These are phyloP conservation scores for Trifolium subterraneum DNA, from an alignment of 306 rosid species.

Conservation along the genomic window DNA sequence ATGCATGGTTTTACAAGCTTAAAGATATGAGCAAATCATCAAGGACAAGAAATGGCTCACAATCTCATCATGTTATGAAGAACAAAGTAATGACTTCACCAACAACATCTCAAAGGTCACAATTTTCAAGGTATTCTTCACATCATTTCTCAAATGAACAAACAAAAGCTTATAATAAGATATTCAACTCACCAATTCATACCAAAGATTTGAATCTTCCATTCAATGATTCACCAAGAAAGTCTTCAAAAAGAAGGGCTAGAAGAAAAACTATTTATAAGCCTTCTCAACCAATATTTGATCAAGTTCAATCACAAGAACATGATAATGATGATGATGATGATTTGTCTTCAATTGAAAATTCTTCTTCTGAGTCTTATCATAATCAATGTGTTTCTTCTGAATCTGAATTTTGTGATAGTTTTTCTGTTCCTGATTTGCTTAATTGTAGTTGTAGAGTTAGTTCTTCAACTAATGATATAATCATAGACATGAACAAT, in stretches of 20 bases:
- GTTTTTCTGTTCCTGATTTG: slow-evolving; percentile 53
- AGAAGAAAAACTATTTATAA: slow-evolving; percentile 74
- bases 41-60: slow-evolving; percentile 54
- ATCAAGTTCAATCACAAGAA: slow-evolving; percentile 54
- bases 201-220: slow-evolving; percentile 49
- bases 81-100: slow-evolving; percentile 53
- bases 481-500: slow-evolving; percentile 76
- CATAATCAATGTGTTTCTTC: slow-evolving; percentile 49
- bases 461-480: slow-evolving; percentile 77
- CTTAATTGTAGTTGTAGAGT: slow-evolving; percentile 59
- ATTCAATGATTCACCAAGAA: slow-evolving; percentile 71
- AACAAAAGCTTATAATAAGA: slow-evolving; percentile 47
- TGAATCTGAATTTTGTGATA: slow-evolving; percentile 55
- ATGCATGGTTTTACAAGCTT: slow-evolving; percentile 98
- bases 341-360: slow-evolving; percentile 55
- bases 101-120: slow-evolving; percentile 55
- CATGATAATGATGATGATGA: slow-evolving; percentile 40
- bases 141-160: slow-evolving; percentile 52
- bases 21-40: slow-evolving; percentile 80
- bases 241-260: slow-evolving; percentile 63
- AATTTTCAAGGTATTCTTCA: slow-evolving; percentile 44
- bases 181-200: slow-evolving; percentile 52
- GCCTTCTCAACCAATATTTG: slow-evolving; percentile 56
- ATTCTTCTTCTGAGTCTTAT: slow-evolving; percentile 53
- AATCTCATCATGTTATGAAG: slow-evolving; percentile 50